Evolutionary conservation across 2,329 filamentous ascomycete genomes (phyloP), one percentile per base, ranked within the genome.

Genomic region (Juglanconis sp.): DNA sequence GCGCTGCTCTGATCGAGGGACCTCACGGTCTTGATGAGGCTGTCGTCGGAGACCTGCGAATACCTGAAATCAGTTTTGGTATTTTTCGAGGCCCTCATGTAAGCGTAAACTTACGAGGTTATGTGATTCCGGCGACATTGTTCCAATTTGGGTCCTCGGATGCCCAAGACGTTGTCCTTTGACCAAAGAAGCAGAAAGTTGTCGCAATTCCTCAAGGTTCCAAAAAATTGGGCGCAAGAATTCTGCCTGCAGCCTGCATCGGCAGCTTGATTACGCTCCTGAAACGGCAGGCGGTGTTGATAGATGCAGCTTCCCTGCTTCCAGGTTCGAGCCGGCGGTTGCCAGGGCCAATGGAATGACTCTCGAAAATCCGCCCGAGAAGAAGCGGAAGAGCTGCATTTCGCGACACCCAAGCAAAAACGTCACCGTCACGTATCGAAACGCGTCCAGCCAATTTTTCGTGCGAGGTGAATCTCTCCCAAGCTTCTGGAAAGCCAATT

Each of bases 1-100:
- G 77, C 73, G 42, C 74, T 77, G 61, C 74, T 77, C 61, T 85
- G 80, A 63, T 86, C 83, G 53, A 86, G 78, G n/a, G 79, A 74
- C 71, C 81, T 77, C 35, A 82, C 80, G 59, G 77, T 77, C 69
- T 78, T 80, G 67, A 85, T 77, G 64, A 86, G 78, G 68, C 67
- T 61, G 63, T 71, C 63, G 61, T 68, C 66, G 53, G 57, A 60
- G 31, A 62, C 17, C 68, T 60, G 53, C 11, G 32, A 10, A 31
- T 6, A 50, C 15, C 13, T 4, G 11, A 11, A 31, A 38, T 51
- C 4, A 48, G n/a, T 15, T 24, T 49, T 3, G 31, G 9, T 3
- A 15, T 32, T 2, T 50, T 24, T 15, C 3, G 4, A 17, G 11
- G 8, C 7, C 24, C 44, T 17, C 15, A 7, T 8, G 17, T 7